A percentile compares a stretch with the other conserved stretches of the same genome.
These are phyloP conservation scores for Thelonectria discophora DNA, from an alignment of 2,329 filamentous ascomycete species.

Conservation along the genomic window DNA sequence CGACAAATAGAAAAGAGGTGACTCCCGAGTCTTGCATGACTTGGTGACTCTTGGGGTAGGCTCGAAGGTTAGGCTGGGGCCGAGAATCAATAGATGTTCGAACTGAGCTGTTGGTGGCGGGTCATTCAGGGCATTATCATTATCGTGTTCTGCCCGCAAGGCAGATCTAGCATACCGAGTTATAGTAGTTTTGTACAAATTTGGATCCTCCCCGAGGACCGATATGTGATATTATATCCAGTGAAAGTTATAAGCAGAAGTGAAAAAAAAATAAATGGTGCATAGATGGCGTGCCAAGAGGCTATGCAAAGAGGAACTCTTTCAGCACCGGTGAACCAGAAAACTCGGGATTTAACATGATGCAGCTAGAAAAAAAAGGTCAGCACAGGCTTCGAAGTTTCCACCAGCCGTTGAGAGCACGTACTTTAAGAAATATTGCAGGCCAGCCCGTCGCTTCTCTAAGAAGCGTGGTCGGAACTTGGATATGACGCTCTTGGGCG, in stretches of 20 bases:
- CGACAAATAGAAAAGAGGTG: not conserved
- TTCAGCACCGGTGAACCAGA: conserved; percentile 90
- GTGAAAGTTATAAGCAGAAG: conserved; percentile 24
- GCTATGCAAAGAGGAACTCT: conserved; percentile 81
- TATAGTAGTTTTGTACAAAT: conserved; percentile 37
- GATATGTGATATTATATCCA: conserved; percentile 34
- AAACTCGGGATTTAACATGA: conserved; percentile 92
- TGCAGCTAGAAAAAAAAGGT: conserved; percentile 67
- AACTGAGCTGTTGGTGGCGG: not conserved
- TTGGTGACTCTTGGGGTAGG: conserved; percentile 13
- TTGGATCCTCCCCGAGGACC: conserved; percentile 28
- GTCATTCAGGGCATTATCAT: conserved; percentile 44
- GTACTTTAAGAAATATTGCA: conserved; percentile 94
- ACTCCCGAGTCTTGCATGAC: conserved; percentile 5
- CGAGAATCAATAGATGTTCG: not conserved
- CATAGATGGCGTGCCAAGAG: conserved; percentile 6
- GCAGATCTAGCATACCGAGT: conserved; percentile 28
- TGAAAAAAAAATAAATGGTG: not conserved
- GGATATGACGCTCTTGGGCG: conserved; percentile 90
- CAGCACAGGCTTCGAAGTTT: conserved; percentile 14
- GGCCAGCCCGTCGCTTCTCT: conserved; percentile 80
- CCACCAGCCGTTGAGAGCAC: conserved; percentile 46
- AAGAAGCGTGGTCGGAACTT: conserved; percentile 87
- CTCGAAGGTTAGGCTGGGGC: not conserved
- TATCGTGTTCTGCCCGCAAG: conserved; percentile 30